Conservation (phyloP, 495 filamentous ascomycete genomes). For the Xylaria bambusicola region DNA sequence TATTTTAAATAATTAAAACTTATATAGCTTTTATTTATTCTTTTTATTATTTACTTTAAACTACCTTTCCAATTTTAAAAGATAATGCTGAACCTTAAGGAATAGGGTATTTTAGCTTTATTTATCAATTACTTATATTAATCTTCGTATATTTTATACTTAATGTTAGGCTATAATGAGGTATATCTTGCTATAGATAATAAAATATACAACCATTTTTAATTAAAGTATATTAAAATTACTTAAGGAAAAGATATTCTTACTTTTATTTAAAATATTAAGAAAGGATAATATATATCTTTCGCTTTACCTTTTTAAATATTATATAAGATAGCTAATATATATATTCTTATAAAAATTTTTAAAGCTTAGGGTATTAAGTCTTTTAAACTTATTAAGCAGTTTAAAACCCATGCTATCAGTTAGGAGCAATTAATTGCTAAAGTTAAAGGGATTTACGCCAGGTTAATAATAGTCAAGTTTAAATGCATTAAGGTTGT, state of each 20-base stretch:
- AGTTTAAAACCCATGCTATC: constrained; percentile 54
- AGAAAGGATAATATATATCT: constrained; percentile 19
- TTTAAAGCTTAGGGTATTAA: neutral
- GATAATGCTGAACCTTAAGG: constrained; percentile 25
- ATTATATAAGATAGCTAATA: constrained; percentile 12
- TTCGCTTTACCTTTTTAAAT: neutral
- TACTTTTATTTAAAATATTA: constrained; percentile 23
- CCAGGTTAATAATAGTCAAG: constrained; percentile 69
- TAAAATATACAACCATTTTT: constrained; percentile 24
- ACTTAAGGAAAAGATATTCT: constrained; percentile 21
- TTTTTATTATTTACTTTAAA: no score
- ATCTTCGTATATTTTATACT: constrained; percentile 21
- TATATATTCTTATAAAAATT: neutral
- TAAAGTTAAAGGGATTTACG: constrained; percentile 68
- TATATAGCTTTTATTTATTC: no score
- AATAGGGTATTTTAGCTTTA: constrained; percentile 16
- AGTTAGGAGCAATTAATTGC: constrained; percentile 64
- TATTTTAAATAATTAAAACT: no score
- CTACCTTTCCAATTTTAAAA: no score
- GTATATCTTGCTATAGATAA: constrained; percentile 24
- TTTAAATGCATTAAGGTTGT: constrained; percentile 69
- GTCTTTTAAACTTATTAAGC: constrained; percentile 26
- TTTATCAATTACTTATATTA: constrained; percentile 29
- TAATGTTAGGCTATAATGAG: constrained; percentile 16
- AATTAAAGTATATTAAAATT: constrained; percentile 19